Percentiles rank a stretch among this genome's conserved stretches.
These are phyloP conservation scores for Verticillium longisporum DNA, from an alignment of 2,329 filamentous ascomycete genomes.

Conservation along the genomic window DNA sequence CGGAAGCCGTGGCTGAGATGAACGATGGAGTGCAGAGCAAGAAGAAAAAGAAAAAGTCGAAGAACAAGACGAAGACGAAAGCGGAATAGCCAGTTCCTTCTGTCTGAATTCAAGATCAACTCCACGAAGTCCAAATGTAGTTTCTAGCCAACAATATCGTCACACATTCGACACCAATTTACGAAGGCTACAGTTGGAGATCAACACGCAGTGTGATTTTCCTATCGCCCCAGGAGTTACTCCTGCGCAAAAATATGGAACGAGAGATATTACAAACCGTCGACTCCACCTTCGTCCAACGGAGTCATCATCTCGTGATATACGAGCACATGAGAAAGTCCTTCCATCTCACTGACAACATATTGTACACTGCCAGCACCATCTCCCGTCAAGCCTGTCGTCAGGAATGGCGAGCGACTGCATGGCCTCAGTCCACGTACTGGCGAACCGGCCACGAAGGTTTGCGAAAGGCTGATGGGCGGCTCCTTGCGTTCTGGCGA, in stretches of 20 bases:
- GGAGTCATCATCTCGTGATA: neutral
- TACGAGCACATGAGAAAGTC: neutral
- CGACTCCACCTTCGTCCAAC: neutral
- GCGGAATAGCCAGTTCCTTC: too few species aligned
- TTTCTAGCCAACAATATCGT: too few species aligned
- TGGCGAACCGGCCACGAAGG: neutral
- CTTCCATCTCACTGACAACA: neutral
- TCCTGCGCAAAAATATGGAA: neutral
- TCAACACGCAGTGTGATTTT: neutral
- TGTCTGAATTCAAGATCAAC: too few species aligned
- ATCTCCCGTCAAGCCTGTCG: neutral
- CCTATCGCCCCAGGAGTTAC: neutral
- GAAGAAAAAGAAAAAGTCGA: slow-evolving; percentile 14
- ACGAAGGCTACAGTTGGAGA: neutral
- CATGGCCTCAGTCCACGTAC: neutral
- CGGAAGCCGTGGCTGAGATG: neutral
- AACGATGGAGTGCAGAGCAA: slow-evolving; percentile 15
- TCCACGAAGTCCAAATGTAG: too few species aligned
- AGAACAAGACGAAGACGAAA: slow-evolving; percentile 8
- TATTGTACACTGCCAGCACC: neutral
- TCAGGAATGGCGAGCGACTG: neutral
- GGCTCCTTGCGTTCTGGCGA: neutral
- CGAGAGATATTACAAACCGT: neutral
- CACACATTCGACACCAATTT: too few species aligned
- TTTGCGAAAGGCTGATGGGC: neutral